Base-by-base conservation (phyloP, 2,329 filamentous ascomycete species). In the Colletotrichum musae region DNA sequence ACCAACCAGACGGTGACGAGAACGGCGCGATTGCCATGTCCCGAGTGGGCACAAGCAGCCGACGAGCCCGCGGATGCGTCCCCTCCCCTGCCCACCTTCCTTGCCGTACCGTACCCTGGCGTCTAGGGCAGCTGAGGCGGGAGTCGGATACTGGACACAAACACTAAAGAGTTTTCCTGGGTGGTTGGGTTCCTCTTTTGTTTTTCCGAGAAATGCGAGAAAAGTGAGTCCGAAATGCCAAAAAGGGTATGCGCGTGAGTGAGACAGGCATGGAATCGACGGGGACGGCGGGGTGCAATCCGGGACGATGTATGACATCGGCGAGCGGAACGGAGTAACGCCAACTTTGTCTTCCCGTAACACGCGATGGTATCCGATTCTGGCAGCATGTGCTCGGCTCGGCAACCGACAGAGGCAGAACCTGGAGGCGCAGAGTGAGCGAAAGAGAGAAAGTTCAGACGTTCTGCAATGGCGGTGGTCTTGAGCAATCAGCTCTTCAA, bases 291-390 rank as follows among this genome's bases (percentile, higher is more conserved):
- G 47, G 54, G 15, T 57, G 54, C 21, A 21, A 15, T 16, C 39
- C 39, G 36, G 54, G 54, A 50, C 9, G 21, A 21, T 5, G 47
- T 50, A 18, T 21, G 10, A 50, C 41, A 24, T 58, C 56, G 43
- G 56, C 43, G 32, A 36, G 41, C 56, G 56, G 56, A 43, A 15
- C 41, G 41, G 13, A 16, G 56, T 21, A 47, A 48, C 9, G 36
- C 56, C 56, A 58, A 58, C 57, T 48, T 50, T 59, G 57, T 24
- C 50, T 48, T 59, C 24, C 57, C 50, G 28, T 59, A 13, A 47
- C 56, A 58, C 56, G 56, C 56, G 56, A 48, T 28, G 56, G 41
- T 58, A 26, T 47, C 56, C 56, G 24, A 32, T 47, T 36, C 24
- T 26, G 36, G 54, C 54, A 45, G 43, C n/a, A 58, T 26, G 21